These are phyloP conservation scores for Claviceps sp. DNA, from an alignment of 2,329 filamentous ascomycete species.

Conservation along the genomic window DNA sequence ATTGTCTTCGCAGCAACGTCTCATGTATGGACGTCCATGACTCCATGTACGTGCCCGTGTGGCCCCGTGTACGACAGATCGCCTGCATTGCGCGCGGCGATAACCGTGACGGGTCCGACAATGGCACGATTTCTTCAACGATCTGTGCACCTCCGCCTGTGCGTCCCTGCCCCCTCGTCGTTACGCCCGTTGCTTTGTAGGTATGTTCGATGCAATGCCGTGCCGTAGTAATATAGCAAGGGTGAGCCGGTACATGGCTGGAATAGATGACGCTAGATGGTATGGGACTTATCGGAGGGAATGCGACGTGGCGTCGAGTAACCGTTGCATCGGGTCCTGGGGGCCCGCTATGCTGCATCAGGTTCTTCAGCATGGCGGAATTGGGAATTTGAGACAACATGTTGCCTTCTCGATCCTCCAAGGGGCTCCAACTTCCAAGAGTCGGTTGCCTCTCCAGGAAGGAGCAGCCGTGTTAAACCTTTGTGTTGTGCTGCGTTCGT, in stretches of 20 bases:
- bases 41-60: neutral
- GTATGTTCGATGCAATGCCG: neutral
- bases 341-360: neutral
- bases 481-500: no score
- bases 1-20: neutral
- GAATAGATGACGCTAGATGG: neutral
- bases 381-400: no score
- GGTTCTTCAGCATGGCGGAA: no score
- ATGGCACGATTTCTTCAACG: neutral
- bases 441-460: no score
- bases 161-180: neutral
- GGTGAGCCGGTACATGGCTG: neutral
- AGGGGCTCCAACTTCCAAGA: no score
- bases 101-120: neutral
- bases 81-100: neutral
- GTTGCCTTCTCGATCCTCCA: no score
- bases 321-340: slow-evolving; percentile 1
- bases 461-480: no score
- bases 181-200: neutral
- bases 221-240: neutral
- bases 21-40: neutral
- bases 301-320: slow-evolving; percentile 1
- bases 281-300: neutral
- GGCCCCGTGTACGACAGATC: neutral
- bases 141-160: neutral